Conservation (phyloP, 306 rosid species). For the Fragaria vesca region DNA sequence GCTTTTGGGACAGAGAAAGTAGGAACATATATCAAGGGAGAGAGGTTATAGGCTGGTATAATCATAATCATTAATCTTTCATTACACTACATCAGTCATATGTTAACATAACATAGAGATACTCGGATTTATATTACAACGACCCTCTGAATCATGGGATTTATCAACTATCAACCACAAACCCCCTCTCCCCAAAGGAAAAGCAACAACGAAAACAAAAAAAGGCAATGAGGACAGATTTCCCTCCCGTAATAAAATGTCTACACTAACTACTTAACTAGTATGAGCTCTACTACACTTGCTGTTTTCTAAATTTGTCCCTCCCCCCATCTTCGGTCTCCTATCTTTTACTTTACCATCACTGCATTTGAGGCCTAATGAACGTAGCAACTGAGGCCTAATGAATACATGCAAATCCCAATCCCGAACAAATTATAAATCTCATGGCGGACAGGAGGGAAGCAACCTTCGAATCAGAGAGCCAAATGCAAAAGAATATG, state of each 20-base stretch:
- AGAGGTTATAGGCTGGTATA: not conserved
- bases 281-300: constrained; percentile 38
- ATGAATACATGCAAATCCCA: constrained; percentile 14
- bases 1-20: not conserved
- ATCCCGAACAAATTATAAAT: constrained; percentile 22
- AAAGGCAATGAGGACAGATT: constrained; percentile 17
- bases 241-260: constrained; percentile 29
- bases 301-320: constrained; percentile 18
- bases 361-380: constrained; percentile 5
- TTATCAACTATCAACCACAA: constrained; percentile 7
- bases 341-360: constrained; percentile 11
- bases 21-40: not conserved
- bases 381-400: constrained; percentile 13
- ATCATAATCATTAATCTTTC: constrained; percentile 13
- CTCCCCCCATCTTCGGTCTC: constrained; percentile 12
- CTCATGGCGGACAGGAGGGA: constrained; percentile 16
- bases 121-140: constrained; percentile 33
- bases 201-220: not conserved
- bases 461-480: constrained; percentile 24
- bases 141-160: constrained; percentile 28
- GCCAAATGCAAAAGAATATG: constrained; percentile 20
- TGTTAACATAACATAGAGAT: constrained; percentile 25
- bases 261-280: constrained; percentile 15
- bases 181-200: not conserved
- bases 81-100: constrained; percentile 27